These are phyloP conservation scores for Globisporangium alternatum DNA, from an alignment of 352 stramenopile species.

Conservation along the genomic window DNA sequence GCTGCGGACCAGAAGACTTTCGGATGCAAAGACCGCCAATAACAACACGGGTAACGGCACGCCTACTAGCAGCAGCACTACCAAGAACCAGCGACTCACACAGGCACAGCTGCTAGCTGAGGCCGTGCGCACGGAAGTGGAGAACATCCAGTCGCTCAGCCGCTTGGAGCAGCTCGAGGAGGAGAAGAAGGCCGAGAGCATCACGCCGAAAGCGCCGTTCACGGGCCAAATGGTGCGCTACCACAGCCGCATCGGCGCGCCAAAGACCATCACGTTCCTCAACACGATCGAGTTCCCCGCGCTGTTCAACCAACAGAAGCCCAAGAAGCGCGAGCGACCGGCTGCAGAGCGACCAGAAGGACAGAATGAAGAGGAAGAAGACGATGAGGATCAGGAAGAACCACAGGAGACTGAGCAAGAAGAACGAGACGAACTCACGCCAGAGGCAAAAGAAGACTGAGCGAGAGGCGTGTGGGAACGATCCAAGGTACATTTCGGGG, in stretches of 20 bases:
- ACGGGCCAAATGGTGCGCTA: constrained; percentile 69
- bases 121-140: constrained; percentile 73
- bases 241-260: constrained; percentile 53
- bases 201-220: constrained; percentile 65
- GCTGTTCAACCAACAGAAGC: constrained; percentile 63
- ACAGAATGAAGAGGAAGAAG: constrained; percentile 29
- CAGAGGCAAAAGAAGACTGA: constrained; percentile 6
- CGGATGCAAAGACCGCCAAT: not conserved
- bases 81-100: constrained; percentile 35
- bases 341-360: constrained; percentile 29
- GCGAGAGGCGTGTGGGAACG: not conserved
- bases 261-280: constrained; percentile 83
- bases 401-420: not conserved
- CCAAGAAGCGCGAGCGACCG: constrained; percentile 50
- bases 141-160: constrained; percentile 78
- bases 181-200: constrained; percentile 72
- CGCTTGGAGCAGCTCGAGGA: constrained; percentile 78
- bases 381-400: constrained; percentile 29
- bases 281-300: constrained; percentile 61
- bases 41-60: not conserved
- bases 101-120: constrained; percentile 69
- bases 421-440: too few species aligned
- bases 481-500: not conserved
- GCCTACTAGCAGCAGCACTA: constrained; percentile 22
- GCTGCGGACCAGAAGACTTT: constrained; percentile 23